Conservation (phyloP, 1,284 basidiomycete genomes). For the Coniophora puteana region DNA sequence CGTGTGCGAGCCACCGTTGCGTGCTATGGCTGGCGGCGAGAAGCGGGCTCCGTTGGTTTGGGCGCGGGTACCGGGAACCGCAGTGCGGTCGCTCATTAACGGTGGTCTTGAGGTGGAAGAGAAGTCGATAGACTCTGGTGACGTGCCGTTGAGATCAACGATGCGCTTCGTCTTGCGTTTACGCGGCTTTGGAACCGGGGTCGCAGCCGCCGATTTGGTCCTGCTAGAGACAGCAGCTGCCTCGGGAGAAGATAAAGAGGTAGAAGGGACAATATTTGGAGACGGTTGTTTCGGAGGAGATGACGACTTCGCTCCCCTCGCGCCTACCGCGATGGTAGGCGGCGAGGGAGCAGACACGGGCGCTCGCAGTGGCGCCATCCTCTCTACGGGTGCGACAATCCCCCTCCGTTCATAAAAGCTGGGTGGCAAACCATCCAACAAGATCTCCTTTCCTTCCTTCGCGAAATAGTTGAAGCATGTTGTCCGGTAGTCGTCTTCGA, state of each 20-base stretch:
- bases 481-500: conserved; percentile 71
- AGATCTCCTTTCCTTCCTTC: conserved; percentile 71
- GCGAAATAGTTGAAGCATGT: conserved; percentile 81
- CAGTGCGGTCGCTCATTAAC: conserved; percentile 12
- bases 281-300: conserved; percentile 18
- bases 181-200: conserved; percentile 43
- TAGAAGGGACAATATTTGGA: conserved; percentile 24
- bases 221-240: too few species aligned
- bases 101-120: too few species aligned
- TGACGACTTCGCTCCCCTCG: conserved; percentile 16
- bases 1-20: conserved; percentile 31
- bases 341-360: conserved; percentile 51
- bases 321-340: conserved; percentile 54
- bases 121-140: conserved; percentile 32
- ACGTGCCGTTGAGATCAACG: conserved; percentile 57
- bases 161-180: conserved; percentile 65
- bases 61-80: conserved; percentile 14
- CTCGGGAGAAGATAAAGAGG: conserved; percentile 35
- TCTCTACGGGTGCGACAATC: conserved; percentile 45
- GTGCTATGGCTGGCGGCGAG: conserved; percentile 48
- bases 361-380: conserved; percentile 49
- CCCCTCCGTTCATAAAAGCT: conserved; percentile 76
- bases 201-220: too few species aligned
- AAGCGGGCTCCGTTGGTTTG: conserved; percentile 30
- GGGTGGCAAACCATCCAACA: conserved; percentile 72